Conservation (phyloP, 306 rosid genomes). For the Casuarina glauca region DNA sequence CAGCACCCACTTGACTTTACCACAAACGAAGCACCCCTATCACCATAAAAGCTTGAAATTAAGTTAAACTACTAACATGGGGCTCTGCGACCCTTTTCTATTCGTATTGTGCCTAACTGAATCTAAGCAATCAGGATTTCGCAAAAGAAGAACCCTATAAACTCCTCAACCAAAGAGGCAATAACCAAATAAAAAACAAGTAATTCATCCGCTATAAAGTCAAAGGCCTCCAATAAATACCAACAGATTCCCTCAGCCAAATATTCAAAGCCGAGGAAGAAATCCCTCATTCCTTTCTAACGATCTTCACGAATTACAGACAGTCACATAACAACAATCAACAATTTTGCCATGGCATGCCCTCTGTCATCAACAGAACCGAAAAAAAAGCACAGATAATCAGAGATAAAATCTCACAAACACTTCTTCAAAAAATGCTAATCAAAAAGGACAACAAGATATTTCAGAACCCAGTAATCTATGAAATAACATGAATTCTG, state of each 20-base stretch:
- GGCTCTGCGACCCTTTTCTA: background rate
- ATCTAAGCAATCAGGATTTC: conserved; percentile 32
- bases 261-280: conserved; percentile 39
- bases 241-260: conserved; percentile 37
- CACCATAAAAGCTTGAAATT: conserved; percentile 4
- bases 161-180: conserved; percentile 35
- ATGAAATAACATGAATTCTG: background rate
- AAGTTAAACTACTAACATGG: conserved; percentile 19
- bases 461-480: background rate
- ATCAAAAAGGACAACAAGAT: background rate
- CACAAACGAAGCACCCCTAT: conserved; percentile 2
- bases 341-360: background rate
- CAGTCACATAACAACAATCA: conserved; percentile 15
- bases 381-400: background rate
- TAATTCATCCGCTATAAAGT: conserved; percentile 36
- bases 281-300: conserved; percentile 32
- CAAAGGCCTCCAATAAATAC: conserved; percentile 39
- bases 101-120: conserved; percentile 12
- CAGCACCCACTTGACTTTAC: conserved; percentile 16
- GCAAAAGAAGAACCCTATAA: conserved; percentile 30
- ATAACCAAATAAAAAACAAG: conserved; percentile 33
- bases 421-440: background rate
- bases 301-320: conserved; percentile 15
- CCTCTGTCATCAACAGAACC: conserved; percentile 20
- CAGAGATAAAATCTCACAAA: background rate